Percentiles rank a stretch among this genome's conserved stretches.
phyloP scores from a whole-genome alignment of 2,329 filamentous ascomycete species.

The Geosmithia flava region DNA sequence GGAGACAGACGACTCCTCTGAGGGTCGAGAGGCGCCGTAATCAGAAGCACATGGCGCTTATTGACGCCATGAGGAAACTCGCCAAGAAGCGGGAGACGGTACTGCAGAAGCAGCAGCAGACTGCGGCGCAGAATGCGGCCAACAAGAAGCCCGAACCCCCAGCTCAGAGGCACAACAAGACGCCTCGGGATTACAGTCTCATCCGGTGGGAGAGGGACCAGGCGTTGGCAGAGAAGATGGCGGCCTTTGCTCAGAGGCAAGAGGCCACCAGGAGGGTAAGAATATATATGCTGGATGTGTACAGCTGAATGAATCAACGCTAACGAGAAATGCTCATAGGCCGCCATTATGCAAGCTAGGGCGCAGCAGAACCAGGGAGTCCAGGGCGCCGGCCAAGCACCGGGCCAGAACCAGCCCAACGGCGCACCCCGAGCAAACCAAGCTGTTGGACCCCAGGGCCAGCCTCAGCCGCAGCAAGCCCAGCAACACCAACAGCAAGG shows the following conservation, averaged over 20 bases:
- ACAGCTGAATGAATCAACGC: neutral
- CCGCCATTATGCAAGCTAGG: conserved; percentile 32
- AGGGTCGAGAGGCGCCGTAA: conserved; percentile 79
- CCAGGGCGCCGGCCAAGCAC: conserved; percentile 18
- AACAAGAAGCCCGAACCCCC: conserved; percentile 58
- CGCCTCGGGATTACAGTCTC: conserved; percentile 81
- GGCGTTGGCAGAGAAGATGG: conserved; percentile 46
- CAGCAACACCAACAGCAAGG: conserved; percentile 13
- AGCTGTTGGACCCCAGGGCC: neutral
- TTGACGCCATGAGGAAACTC: conserved; percentile 91
- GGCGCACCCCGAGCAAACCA: neutral
- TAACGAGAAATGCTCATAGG: conserved; percentile 10
- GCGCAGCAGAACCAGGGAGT: conserved; percentile 23
- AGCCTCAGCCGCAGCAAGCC: conserved; percentile 15
- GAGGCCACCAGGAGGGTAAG: conserved; percentile 44
- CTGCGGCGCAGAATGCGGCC: conserved; percentile 61
- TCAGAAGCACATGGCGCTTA: conserved; percentile 74
- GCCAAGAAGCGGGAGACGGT: conserved; percentile 86
- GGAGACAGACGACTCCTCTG: conserved; percentile 66
- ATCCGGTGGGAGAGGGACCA: conserved; percentile 81
- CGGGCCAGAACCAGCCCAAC: neutral
- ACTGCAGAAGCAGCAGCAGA: conserved; percentile 80
- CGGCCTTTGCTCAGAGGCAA: conserved; percentile 44
- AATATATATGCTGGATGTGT: neutral
- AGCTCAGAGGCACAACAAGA: conserved; percentile 48